Evolutionary conservation across 257 asterid species (phyloP).

Genomic region (Solanum tarijense): DNA sequence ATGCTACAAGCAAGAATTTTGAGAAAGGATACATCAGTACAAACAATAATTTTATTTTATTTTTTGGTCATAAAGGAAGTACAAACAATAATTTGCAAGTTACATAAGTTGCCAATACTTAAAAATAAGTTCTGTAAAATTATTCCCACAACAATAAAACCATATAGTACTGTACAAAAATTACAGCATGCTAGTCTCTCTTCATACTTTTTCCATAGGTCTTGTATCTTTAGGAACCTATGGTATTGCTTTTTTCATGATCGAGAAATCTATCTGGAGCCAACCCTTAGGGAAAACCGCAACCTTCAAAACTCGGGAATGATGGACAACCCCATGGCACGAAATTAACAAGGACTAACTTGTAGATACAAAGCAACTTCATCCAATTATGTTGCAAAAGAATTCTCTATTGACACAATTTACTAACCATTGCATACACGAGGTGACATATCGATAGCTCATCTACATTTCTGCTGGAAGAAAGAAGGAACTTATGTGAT

Average conservation of each 20-base stretch:
- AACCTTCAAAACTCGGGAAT: neutral
- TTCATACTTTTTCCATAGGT: slow-evolving; percentile 13
- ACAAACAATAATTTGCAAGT: neutral
- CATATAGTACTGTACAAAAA: slow-evolving; percentile 57
- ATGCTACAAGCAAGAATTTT: neutral
- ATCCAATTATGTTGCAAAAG: slow-evolving; percentile 2
- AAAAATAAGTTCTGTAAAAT: neutral
- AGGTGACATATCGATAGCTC: neutral
- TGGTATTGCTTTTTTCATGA: neutral
- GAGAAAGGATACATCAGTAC: neutral
- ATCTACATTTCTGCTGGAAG: neutral
- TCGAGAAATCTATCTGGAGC: neutral
- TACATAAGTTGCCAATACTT: neutral
- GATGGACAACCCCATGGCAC: neutral
- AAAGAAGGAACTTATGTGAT: neutral
- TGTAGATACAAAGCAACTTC: slow-evolving; percentile 9
- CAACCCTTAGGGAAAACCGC: neutral
- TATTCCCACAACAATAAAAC: slow-evolving; percentile 5
- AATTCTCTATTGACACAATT: neutral
- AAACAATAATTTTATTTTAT: neutral
- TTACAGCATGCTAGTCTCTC: slow-evolving; percentile 25
- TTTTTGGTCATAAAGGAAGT: neutral
- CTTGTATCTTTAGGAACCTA: slow-evolving; percentile 19
- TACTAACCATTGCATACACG: neutral
- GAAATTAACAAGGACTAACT: slow-evolving; percentile 14